phyloP scores from a whole-genome alignment of 805 yeast genomes.

The Tetrapisispora phaffii region DNA sequence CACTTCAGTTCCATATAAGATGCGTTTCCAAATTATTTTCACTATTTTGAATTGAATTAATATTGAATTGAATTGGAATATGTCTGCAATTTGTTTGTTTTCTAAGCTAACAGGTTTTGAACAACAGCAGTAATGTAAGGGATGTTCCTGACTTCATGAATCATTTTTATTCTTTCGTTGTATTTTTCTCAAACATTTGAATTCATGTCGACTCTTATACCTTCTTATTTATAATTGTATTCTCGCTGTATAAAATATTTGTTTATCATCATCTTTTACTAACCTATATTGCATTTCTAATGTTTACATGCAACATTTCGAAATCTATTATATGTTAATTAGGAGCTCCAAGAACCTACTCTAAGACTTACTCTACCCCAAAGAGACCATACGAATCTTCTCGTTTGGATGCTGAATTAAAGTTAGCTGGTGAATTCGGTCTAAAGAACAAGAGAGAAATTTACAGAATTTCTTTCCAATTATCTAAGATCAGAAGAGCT shows the following conservation, averaged over 20 bases:
- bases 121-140: background rate
- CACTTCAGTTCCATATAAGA: conserved; percentile 47
- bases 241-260: conserved; percentile 7
- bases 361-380: conserved; percentile 99
- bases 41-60: no score
- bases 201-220: background rate
- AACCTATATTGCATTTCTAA: background rate
- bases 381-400: conserved; percentile 99
- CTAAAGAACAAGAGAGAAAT: conserved; percentile 99
- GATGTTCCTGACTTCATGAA: background rate
- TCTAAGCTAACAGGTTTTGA: no score
- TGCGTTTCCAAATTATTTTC: no score
- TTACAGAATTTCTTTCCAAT: conserved; percentile 99
- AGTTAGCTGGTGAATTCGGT: conserved; percentile 99
- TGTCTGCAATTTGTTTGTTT: no score
- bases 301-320: no score
- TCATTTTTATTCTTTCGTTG: background rate
- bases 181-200: background rate
- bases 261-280: background rate
- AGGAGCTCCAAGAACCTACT: conserved; percentile 99
- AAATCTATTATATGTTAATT: conserved; percentile 1
- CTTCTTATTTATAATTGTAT: background rate
- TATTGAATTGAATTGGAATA: no score
- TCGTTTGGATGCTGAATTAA: conserved; percentile 98
- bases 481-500: conserved; percentile 99